Base-by-base conservation (phyloP, 148 eudicot genomes). In the Hydrangea macrophylla region DNA sequence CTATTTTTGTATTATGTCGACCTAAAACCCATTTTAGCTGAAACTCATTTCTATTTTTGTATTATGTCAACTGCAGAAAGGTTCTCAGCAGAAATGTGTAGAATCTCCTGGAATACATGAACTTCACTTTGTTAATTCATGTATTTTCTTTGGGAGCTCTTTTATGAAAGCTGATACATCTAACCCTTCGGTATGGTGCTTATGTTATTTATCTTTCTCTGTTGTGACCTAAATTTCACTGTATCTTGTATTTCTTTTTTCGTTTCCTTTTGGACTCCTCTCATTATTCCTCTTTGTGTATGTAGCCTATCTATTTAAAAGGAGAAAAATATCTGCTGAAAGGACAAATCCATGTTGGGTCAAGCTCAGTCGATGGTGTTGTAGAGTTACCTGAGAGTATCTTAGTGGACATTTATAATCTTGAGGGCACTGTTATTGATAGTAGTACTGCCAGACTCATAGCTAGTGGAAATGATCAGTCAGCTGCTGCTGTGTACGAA, bases 41-140 rank as follows among this genome's bases (percentile, higher is more conserved):
- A 10, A 26, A 60, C 28, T 74, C 31, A 78, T 28, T 32, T 64
- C 44, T 50, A 6, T 60, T 55, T 39, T 48, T 51, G 13, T 32
- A 51, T 61, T 64, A 23, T 60, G 55, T 55, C 28, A 64, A 60
- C 56, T 77, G 75, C 98, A 94, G 99, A 94, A 82, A 84, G 99
- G 99, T 65, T 77, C 84, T 30, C 89, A 88, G 64, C 81, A 72
- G 22, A 74, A 91, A 25, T 94, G 99, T 78, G 66, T 94, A 73
- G 85, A 85, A 74, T 84, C 97, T 75, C 83, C 93, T 26, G 99
- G 99, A 70, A 70, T 85, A 56, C 97, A 94, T 83, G 89, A 84
- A 73, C 81, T 94, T 72, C 89, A 91, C 73, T 87, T 94, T 71
- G 83, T 83, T 26, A 80, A 89, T 82, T 85, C 99, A 23, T 94